Evolutionary conservation across 228 moss, liverwort and hornwort genomes (phyloP).

Genomic region (Sphagnum fallax): DNA sequence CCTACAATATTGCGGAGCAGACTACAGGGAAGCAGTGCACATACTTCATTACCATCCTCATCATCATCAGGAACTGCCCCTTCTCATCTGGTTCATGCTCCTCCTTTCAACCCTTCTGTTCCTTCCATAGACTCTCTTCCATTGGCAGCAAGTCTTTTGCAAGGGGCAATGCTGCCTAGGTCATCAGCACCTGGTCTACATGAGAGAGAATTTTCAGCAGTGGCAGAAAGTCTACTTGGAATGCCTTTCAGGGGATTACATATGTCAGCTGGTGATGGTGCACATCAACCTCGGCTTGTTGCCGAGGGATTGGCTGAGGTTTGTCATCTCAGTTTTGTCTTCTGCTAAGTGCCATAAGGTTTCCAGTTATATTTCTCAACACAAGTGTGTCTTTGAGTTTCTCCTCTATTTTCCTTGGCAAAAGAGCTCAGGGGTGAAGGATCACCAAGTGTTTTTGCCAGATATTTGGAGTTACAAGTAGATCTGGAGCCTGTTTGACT

Average conservation of each 20-base stretch:
- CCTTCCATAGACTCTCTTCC: slow-evolving; percentile 62
- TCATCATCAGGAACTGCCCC: slow-evolving; percentile 57
- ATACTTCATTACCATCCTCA: slow-evolving; percentile 41
- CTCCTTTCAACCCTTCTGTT: slow-evolving; percentile 45
- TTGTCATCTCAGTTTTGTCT: not conserved
- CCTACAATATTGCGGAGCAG: slow-evolving; percentile 62
- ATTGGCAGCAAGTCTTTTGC: slow-evolving; percentile 43
- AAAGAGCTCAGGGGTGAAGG: no score
- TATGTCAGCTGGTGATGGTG: slow-evolving; percentile 58
- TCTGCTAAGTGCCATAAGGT: no score
- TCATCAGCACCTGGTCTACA: slow-evolving; percentile 38
- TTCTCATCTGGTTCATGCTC: slow-evolving; percentile 50
- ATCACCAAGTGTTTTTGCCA: no score
- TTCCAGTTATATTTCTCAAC: no score
- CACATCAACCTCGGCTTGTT: slow-evolving; percentile 66
- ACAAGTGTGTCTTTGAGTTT: no score
- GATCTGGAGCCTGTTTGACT: no score
- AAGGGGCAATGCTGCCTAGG: slow-evolving; percentile 63
- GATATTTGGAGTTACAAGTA: no score
- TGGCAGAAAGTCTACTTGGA: slow-evolving; percentile 65
- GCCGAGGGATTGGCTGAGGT: slow-evolving; percentile 88
- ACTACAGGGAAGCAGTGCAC: slow-evolving; percentile 47
- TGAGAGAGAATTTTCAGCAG: slow-evolving; percentile 54
- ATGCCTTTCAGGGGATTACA: slow-evolving; percentile 73
- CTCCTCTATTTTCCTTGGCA: no score